Evolutionary conservation across 805 yeast genomes (phyloP), one percentile per base, ranked within the genome.

Genomic region (Starmerella potacharoeniae): DNA sequence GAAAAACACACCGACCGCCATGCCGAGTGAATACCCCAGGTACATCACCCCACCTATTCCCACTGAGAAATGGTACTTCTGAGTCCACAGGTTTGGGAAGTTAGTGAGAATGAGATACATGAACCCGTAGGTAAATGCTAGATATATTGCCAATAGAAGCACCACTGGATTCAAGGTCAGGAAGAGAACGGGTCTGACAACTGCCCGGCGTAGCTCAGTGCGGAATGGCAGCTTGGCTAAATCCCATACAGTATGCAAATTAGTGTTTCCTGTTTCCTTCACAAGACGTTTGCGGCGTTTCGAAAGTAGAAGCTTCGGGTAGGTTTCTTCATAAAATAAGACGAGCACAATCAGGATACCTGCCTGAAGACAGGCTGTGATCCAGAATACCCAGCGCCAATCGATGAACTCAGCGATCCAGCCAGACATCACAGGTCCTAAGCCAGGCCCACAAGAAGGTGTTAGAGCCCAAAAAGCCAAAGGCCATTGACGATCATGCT

Each of bases 371-470:
- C 82, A 80, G n/a, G 76, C 69, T 51, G 79, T 67, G 16, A 78
- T 72, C 74, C 79, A 79, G 62, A 82, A 79, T 48, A 76, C 76
- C 87, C 87, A 82, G 60, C 80, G 70, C 87, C 87, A 82, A 42
- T 70, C 63, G 28, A 70, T 64, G 46, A 74, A 65, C 41, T 79
- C 73, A 7, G 78, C 80, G 29, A 80, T 70, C 62, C 75, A 83
- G 1, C 86, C 83, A 4, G 83, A 70, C 22, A 75, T 68, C 6
- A 72, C 61, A 0, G 75, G 75, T 1, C 74, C 74, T 10, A 78
- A 64, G 3, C 81, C 71, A 0, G 86, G 84, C 0, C 84, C 81
- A 36, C 81, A 59, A 10, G 78, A 73, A 4, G 87, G 87, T 0
- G 84, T 86, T 51, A 82, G 64, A 3, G 78, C 71, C 64, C 76